Percentiles rank a stretch among this genome's conserved stretches.
phyloP scores from a whole-genome alignment of 2,329 filamentous ascomycete genomes.

The Metarhizium guizhouense region DNA sequence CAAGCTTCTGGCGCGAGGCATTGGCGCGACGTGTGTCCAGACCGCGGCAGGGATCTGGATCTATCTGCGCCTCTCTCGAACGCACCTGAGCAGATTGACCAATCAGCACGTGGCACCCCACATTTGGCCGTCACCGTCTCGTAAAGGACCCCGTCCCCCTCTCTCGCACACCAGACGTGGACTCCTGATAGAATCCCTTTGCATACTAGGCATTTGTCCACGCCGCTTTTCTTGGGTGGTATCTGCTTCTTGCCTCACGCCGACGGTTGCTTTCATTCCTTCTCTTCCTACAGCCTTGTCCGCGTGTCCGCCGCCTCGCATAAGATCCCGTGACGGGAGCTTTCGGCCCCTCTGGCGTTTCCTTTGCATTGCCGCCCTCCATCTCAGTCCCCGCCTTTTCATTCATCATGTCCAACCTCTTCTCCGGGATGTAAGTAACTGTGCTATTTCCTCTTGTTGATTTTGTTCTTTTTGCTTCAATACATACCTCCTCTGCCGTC shows the following conservation, averaged over 20 bases:
- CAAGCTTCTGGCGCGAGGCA: slow-evolving; percentile 66
- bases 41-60: slow-evolving; percentile 36
- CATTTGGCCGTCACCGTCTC: neutral
- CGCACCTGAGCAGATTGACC: neutral
- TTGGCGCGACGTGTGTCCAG: slow-evolving; percentile 39
- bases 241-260: neutral
- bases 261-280: neutral
- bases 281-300: neutral
- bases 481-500: neutral
- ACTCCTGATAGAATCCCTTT: neutral
- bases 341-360: neutral
- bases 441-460: neutral
- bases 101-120: neutral
- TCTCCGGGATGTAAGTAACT: slow-evolving; percentile 51
- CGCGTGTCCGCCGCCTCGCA: slow-evolving; percentile 1
- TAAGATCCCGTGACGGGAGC: slow-evolving; percentile 6
- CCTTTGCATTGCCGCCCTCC: slow-evolving; percentile 4
- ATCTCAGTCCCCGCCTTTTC: slow-evolving; percentile 6
- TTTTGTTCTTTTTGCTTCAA: neutral
- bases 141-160: neutral
- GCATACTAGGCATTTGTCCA: neutral
- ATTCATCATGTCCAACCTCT: slow-evolving; percentile 47
- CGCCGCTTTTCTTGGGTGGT: neutral
- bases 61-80: neutral
- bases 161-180: neutral